Evolutionary conservation across 345 rosid genomes (phyloP), one percentile per base, ranked within the genome.

Genomic region (Anastatica hierochuntica): DNA sequence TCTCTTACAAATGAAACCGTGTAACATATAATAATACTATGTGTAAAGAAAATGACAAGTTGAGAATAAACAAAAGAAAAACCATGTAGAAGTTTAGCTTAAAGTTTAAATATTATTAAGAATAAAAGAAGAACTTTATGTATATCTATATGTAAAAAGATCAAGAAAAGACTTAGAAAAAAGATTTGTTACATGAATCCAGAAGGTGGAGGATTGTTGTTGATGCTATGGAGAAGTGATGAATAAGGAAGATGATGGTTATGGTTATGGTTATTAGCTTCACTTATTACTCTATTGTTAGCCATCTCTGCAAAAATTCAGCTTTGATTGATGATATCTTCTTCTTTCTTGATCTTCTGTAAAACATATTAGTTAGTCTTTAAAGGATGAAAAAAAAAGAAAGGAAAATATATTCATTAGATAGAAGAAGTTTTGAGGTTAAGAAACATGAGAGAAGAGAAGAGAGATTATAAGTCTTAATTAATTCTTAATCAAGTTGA

Each of bases 171-270:
- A 14, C 12, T 29, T 6, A 29, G 33, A 8, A n/a, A 33, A 30
- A 43, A 15, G 30, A 47, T 1, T n/a, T n/a, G 15, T 60, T 78
- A 90, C 98, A 87, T 77, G 88, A 79, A 83, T 57, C 74, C 74
- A 56, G 74, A 53, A 50, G 90, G 78, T 36, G 56, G 71, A 53
- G 38, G 64, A 58, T 65, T 49, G 69, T 60, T 67, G 76, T 62
- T 77, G 69, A 86, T 71, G 33, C 95, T 90, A 75, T 82, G 88
- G 51, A 76, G 73, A 61, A 77, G 72, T 12, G 84, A 76, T 12
- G 84, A 76, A 50, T 81, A 92, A 41, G 98, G 75, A 24, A 74
- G 70, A 73, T 83, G 87, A 55, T 65, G 88, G 62, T 72, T 89
- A 47, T 64, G 72, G 37, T 82, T 73, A 46, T 87, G 94, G 17